Percentiles rank a stretch among this genome's conserved stretches.
Evolutionary conservation across 2,329 filamentous ascomycete genomes (phyloP).

Genomic region (Ophiostoma sp.): DNA sequence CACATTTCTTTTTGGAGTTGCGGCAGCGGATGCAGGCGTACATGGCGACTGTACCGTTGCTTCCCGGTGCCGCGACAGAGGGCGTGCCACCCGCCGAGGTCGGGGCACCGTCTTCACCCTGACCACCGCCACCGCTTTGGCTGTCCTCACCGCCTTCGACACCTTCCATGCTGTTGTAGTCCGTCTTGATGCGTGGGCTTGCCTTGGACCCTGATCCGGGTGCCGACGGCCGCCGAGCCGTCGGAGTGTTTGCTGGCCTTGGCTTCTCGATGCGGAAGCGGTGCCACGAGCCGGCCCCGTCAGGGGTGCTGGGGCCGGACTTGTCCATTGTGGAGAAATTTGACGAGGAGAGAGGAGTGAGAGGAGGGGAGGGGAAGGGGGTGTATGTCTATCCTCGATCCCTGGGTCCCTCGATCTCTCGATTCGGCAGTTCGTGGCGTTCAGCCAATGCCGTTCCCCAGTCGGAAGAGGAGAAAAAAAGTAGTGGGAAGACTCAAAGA

Average conservation of each 20-base stretch:
- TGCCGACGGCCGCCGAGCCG: not conserved
- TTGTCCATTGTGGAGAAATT: slow-evolving; percentile 16
- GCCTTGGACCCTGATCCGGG: slow-evolving; percentile 26
- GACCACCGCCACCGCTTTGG: not conserved
- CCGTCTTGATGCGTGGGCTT: not conserved
- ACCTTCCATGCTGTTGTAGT: slow-evolving; percentile 2
- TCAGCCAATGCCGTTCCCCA: not conserved
- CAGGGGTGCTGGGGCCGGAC: slow-evolving; percentile 21
- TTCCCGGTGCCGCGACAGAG: slow-evolving; percentile 19
- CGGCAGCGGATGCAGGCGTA: slow-evolving; percentile 45
- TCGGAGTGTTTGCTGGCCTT: slow-evolving; percentile 23
- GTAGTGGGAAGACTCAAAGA: not conserved
- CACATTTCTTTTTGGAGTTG: slow-evolving; percentile 49
- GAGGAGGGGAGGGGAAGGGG: not conserved
- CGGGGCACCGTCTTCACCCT: not conserved
- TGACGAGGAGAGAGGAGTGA: not conserved
- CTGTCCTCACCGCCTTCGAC: not conserved
- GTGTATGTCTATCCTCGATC: not conserved
- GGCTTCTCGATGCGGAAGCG: slow-evolving; percentile 33
- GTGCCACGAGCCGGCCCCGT: slow-evolving; percentile 32
- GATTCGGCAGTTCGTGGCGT: not conserved
- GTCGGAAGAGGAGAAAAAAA: not conserved
- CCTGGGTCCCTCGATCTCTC: not conserved
- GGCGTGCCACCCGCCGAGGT: not conserved
- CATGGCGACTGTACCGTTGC: slow-evolving; percentile 30